Evolutionary conservation across 75 land plant genomes (phyloP).

Genomic region (Selaginella moellendorffii): DNA sequence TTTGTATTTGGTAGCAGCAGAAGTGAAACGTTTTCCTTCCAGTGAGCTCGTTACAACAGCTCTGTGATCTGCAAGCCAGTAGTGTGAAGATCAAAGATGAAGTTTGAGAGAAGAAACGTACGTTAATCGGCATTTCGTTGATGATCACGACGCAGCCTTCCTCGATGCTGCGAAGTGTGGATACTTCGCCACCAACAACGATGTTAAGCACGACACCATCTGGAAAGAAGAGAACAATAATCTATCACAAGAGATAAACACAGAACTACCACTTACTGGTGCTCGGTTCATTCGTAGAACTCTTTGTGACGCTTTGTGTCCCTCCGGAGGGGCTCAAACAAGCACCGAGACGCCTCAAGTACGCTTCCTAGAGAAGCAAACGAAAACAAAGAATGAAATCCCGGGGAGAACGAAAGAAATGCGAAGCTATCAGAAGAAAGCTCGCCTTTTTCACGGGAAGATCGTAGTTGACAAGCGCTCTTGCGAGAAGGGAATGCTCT

Average conservation of each 20-base stretch:
- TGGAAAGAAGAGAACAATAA: conserved; percentile 10
- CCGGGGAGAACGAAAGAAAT: not conserved
- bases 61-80: too few species aligned
- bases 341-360: conserved; percentile 71
- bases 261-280: not conserved
- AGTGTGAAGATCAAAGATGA: too few species aligned
- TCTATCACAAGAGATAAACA: not conserved
- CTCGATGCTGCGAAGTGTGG: conserved; percentile 50
- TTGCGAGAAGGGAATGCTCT: conserved; percentile 55
- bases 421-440: not conserved
- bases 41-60: too few species aligned
- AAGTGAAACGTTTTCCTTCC: too few species aligned
- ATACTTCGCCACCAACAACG: conserved; percentile 94
- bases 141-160: conserved; percentile 66
- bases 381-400: not conserved
- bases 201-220: conserved; percentile 82
- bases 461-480: conserved; percentile 67
- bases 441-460: conserved; percentile 51
- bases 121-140: conserved; percentile 89
- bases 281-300: not conserved
- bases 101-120: too few species aligned
- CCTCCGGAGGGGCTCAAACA: conserved; percentile 25
- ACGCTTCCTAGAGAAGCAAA: conserved; percentile 48
- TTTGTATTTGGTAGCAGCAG: too few species aligned
- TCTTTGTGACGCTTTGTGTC: not conserved